These are phyloP conservation scores for Aspergillus intermedius DNA, from an alignment of 2,329 filamentous ascomycete species.

Conservation along the genomic window DNA sequence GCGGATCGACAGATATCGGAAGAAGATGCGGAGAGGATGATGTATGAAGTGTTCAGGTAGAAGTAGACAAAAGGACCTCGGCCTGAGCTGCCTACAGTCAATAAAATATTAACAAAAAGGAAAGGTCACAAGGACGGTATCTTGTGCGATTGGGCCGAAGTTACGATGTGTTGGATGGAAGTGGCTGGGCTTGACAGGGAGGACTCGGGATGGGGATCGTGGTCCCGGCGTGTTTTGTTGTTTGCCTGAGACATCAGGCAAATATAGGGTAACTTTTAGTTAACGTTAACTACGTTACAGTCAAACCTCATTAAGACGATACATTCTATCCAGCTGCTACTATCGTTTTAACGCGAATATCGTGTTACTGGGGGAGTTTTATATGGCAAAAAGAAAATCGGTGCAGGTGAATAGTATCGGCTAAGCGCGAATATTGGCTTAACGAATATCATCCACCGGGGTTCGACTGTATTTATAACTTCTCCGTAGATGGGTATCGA, in stretches of 20 bases:
- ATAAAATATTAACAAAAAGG: neutral
- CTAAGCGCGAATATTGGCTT: too few species aligned
- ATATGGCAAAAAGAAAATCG: too few species aligned
- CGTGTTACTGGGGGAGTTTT: too few species aligned
- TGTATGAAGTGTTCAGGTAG: neutral
- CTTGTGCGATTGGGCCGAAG: neutral
- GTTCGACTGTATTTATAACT: conserved; percentile 20
- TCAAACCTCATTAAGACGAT: too few species aligned
- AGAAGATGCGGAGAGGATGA: neutral
- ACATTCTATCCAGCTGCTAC: too few species aligned
- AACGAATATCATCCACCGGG: too few species aligned
- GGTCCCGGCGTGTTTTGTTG: neutral
- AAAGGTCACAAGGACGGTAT: neutral
- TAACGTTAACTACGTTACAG: too few species aligned
- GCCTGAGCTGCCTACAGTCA: neutral
- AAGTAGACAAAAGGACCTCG: too few species aligned
- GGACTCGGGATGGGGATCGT: neutral
- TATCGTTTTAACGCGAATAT: too few species aligned
- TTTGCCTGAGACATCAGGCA: neutral
- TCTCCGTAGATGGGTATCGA: conserved; percentile 18
- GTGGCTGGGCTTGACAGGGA: neutral
- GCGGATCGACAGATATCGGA: neutral
- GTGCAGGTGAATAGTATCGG: too few species aligned
- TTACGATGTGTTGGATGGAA: neutral
- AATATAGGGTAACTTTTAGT: too few species aligned